Conservation (phyloP, 257 asterid genomes). For the Solanum pinnatisectum region DNA sequence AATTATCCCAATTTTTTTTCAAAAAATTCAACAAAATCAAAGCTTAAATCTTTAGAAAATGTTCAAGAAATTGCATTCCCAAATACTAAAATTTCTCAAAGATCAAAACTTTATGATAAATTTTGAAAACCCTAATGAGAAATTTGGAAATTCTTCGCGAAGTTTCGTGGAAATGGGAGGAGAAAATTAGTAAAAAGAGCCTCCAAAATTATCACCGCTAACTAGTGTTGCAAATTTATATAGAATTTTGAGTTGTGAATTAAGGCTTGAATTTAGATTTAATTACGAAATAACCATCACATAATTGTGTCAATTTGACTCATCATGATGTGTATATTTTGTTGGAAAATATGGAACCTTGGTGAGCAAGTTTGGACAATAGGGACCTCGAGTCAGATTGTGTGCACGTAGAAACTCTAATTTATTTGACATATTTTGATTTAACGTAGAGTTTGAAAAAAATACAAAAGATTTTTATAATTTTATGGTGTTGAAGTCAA, state of each 20-base stretch:
- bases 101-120: neutral
- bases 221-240: neutral
- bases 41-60: neutral
- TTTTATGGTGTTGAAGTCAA: no score
- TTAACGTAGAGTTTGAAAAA: no score
- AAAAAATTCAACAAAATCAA: neutral
- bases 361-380: neutral
- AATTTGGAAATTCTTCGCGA: neutral
- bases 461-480: no score
- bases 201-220: neutral
- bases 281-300: neutral
- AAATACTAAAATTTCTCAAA: neutral
- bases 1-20: neutral
- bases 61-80: neutral
- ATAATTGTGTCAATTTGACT: neutral
- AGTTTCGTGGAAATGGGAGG: neutral
- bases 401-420: rapidly evolving
- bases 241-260: neutral
- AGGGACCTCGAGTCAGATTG: rapidly evolving
- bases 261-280: neutral
- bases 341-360: neutral
- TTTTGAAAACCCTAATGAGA: neutral
- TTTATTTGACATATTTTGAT: no score
- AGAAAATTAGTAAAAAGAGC: neutral
- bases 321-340: neutral